Evolutionary conservation across 169 alveolate species (phyloP), one percentile per base, ranked within the genome.

Genomic region (Cryptosporidium tyzzeri): DNA sequence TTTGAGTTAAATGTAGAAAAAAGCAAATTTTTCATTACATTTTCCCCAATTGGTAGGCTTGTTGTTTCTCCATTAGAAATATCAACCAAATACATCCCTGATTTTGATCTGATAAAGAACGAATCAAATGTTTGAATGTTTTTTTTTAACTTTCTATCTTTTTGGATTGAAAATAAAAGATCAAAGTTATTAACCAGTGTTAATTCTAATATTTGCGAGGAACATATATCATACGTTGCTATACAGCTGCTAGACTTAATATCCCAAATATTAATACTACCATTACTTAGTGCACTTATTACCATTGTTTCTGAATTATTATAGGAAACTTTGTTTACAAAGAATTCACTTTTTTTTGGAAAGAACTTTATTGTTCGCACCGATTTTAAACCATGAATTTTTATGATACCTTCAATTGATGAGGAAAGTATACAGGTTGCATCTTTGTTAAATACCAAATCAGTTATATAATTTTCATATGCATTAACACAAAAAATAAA

Each of bases 361-460:
- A 80, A 80, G 45, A 62, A 80, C 26, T 80, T 80, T 6, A 80
- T 62, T 41, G 68, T 65, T 39, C 75, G 62, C 45, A 23, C 53
- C 3, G 89, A 80, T 35, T 65, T 80, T 26, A 80, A 80, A 18
- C 89, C 89, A 80, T 80, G 89, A 33, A 80, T 80, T 67, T 65
- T 80, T 23, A 80, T 33, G 14, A 33, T 26, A 0, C 89, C 89
- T 26, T 80, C 89, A 62, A 26, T 45, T 14, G 75, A 80, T 5
- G 70, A 33, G 10, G 89, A 80, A 44, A 80, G 65, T 8, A 80
- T 61, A 48, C 89, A 80, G 26, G 80, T 62, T 2, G 70, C 89
- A 31, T 80, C 89, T 10, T 50, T 62, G 37, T 80, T 80, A 59
- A 80, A 62, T 5, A 51, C 44, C 1, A 80, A 62, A 33, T 65